phyloP scores from a whole-genome alignment of 1,284 basidiomycete genomes.

The Pseudozyma thailandica region DNA sequence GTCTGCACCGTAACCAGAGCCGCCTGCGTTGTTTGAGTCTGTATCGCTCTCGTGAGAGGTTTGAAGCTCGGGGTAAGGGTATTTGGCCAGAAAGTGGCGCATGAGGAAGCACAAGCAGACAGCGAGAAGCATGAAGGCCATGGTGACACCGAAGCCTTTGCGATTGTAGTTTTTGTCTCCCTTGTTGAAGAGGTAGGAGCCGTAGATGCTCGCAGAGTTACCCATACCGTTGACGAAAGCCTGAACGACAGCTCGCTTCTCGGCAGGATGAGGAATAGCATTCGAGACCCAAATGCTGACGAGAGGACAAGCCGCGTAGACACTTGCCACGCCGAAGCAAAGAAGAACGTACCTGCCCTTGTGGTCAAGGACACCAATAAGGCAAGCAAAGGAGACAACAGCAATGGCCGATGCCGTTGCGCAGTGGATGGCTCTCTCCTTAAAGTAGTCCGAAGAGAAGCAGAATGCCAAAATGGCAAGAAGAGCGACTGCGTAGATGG shows the following conservation, averaged over 20 bases:
- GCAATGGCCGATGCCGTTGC: constrained; percentile 46
- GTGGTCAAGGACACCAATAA: constrained; percentile 13
- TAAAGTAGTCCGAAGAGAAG: constrained; percentile 65
- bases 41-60: background rate
- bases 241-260: constrained; percentile 69
- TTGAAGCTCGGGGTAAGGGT: constrained; percentile 22
- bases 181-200: constrained; percentile 29
- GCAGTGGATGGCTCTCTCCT: constrained; percentile 69
- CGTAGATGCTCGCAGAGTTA: constrained; percentile 31
- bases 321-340: constrained; percentile 70
- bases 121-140: constrained; percentile 25
- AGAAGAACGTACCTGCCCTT: constrained; percentile 71
- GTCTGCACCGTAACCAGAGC: constrained; percentile 1
- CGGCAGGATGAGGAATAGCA: constrained; percentile 63
- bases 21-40: constrained; percentile 3
- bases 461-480: constrained; percentile 42
- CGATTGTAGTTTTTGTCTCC: constrained; percentile 11
- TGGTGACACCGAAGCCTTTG: constrained; percentile 26
- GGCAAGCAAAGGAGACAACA: too few species aligned
- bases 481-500: constrained; percentile 33
- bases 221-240: constrained; percentile 64
- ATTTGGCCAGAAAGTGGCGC: constrained; percentile 10
- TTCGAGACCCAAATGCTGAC: constrained; percentile 69
- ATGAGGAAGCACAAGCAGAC: constrained; percentile 15
- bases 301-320: constrained; percentile 70